phyloP scores from a whole-genome alignment of 2,329 filamentous ascomycete genomes.

The Fusarium hostae region DNA sequence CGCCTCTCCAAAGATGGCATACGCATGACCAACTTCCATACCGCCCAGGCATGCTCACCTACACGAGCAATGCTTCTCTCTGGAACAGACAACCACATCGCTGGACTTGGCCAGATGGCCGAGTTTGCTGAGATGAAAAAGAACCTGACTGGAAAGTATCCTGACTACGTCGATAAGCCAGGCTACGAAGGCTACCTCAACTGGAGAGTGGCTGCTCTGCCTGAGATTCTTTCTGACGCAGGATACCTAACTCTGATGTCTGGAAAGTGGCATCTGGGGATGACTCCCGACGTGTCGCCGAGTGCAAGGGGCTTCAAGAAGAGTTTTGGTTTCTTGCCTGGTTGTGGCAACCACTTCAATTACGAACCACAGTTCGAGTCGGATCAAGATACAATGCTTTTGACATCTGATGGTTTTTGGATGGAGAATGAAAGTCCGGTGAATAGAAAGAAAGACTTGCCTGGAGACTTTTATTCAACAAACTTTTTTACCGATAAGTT shows the following conservation, averaged over 20 bases:
- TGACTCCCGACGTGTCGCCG: constrained; percentile 40
- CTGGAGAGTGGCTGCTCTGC: constrained; percentile 44
- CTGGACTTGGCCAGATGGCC: constrained; percentile 64
- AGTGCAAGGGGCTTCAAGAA: constrained; percentile 54
- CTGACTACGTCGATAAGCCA: constrained; percentile 21
- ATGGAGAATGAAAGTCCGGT: constrained; percentile 54
- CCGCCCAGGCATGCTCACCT: constrained; percentile 68
- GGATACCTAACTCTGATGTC: constrained; percentile 49
- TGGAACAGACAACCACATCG: constrained; percentile 66
- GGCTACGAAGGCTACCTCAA: constrained; percentile 51
- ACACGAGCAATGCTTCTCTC: constrained; percentile 69
- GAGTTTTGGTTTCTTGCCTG: constrained; percentile 55
- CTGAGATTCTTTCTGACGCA: constrained; percentile 45
- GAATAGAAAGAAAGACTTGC: constrained; percentile 53
- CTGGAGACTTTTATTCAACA: constrained; percentile 63
- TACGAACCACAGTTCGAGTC: constrained; percentile 56
- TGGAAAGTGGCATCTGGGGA: constrained; percentile 52
- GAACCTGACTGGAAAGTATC: neutral
- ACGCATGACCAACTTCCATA: constrained; percentile 68
- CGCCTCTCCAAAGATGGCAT: constrained; percentile 59
- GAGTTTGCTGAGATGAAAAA: constrained; percentile 47
- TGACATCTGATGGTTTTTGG: constrained; percentile 45
- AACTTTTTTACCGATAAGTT: constrained; percentile 63
- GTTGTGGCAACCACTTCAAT: constrained; percentile 63
- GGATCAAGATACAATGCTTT: constrained; percentile 60